These are phyloP conservation scores for Neurospora sp. DNA, from an alignment of 495 filamentous ascomycete species.

Conservation along the genomic window DNA sequence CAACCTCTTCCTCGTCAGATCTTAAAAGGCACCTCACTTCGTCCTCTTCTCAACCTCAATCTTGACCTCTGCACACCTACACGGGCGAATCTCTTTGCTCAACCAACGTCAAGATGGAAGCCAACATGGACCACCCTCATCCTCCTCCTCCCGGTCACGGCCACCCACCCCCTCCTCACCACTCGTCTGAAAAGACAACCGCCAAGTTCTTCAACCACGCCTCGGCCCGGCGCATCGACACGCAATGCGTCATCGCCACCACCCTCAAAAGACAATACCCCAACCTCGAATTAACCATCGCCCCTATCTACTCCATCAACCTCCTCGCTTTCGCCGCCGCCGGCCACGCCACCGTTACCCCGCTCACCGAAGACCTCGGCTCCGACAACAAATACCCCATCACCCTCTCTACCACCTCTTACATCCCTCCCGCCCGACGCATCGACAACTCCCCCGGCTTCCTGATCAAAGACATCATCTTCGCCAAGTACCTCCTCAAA, in stretches of 20 bases:
- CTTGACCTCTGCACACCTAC: not conserved
- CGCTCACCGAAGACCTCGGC: conserved; percentile 17
- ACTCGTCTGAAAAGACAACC: conserved; percentile 13
- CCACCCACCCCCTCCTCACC: not conserved
- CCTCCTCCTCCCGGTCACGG: not conserved
- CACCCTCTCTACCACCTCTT: conserved; percentile 32
- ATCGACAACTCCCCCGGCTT: conserved; percentile 36
- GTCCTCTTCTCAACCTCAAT: not conserved
- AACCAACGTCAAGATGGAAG: not conserved
- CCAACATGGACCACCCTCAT: not conserved
- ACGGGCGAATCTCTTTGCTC: not conserved
- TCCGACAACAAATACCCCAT: conserved; percentile 21
- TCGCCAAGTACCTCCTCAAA: conserved; percentile 44
- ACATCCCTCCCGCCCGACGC: conserved; percentile 39
- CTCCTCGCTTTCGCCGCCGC: conserved; percentile 42
- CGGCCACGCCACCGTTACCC: conserved; percentile 32
- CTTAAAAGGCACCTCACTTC: not conserved
- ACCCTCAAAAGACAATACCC: conserved; percentile 42
- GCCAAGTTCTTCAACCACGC: conserved; percentile 34
- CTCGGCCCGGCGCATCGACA: conserved; percentile 36
- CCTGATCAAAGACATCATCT: conserved; percentile 32
- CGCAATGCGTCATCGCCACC: conserved; percentile 40
- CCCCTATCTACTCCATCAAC: conserved; percentile 22
- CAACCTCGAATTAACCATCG: conserved; percentile 36
- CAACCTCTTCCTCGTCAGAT: not conserved